Evolutionary conservation across 1,139 yeast species (phyloP).

Genomic region (Sporopachydermia cereana): DNA sequence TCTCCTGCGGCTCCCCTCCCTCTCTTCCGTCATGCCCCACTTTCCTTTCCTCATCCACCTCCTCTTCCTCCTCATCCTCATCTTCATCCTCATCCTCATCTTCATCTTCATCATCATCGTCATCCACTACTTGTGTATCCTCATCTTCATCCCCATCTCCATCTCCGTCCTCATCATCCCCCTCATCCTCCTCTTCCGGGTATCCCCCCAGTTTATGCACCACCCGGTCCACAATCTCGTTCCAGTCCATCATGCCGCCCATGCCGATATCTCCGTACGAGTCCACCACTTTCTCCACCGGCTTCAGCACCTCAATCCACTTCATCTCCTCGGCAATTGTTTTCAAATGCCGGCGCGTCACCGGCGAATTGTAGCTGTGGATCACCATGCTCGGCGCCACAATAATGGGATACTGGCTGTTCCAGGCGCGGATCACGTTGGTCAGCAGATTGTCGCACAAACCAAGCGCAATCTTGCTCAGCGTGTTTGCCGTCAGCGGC

Average conservation of each 20-base stretch:
- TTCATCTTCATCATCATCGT: constrained; percentile 28
- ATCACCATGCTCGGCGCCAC: constrained; percentile 94
- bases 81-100: constrained; percentile 29
- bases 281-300: constrained; percentile 87
- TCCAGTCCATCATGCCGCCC: constrained; percentile 98
- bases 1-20: too few species aligned
- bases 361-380: constrained; percentile 76
- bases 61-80: not conserved
- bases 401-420: constrained; percentile 72
- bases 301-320: constrained; percentile 80
- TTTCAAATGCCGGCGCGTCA: constrained; percentile 71
- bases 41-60: too few species aligned
- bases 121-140: constrained; percentile 25
- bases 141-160: constrained; percentile 37
- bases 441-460: constrained; percentile 82
- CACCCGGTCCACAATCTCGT: constrained; percentile 78
- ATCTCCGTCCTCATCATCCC: constrained; percentile 55
- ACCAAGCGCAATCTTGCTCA: constrained; percentile 84
- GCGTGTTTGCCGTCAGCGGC: constrained; percentile 82
- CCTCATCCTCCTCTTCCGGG: constrained; percentile 78
- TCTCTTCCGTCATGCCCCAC: too few species aligned
- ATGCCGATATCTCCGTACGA: constrained; percentile 90
- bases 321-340: constrained; percentile 78
- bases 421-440: constrained; percentile 87
- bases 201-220: constrained; percentile 81